A percentile compares a stretch with the other conserved stretches of the same genome.
These are phyloP conservation scores for Globisporangium mamillatum DNA, from an alignment of 352 stramenopile genomes.

Conservation along the genomic window DNA sequence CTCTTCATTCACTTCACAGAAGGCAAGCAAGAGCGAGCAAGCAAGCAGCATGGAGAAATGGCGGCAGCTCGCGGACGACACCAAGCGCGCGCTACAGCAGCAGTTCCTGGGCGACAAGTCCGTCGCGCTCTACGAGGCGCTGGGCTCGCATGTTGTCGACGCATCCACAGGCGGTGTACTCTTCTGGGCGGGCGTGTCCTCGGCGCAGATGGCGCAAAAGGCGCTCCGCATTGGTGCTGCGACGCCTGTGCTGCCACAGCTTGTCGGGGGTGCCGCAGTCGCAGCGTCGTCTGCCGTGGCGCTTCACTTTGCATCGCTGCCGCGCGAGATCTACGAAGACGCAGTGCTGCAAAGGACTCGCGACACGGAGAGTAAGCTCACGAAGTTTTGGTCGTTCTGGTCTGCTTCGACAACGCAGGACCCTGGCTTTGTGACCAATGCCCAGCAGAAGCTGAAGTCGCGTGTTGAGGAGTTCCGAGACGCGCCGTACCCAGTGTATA, in stretches of 20 bases:
- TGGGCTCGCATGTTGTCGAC: slow-evolving; percentile 40
- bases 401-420: neutral
- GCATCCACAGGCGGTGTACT: slow-evolving; percentile 45
- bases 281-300: slow-evolving; percentile 42
- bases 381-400: slow-evolving; percentile 15
- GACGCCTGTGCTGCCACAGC: slow-evolving; percentile 38
- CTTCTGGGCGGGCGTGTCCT: slow-evolving; percentile 45
- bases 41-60: slow-evolving; percentile 14
- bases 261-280: slow-evolving; percentile 40
- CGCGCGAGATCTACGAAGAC: slow-evolving; percentile 39
- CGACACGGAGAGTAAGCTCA: slow-evolving; percentile 7
- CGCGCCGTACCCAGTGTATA: slow-evolving; percentile 60
- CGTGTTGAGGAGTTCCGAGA: slow-evolving; percentile 39
- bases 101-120: slow-evolving; percentile 42
- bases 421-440: neutral
- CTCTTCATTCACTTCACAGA: neutral
- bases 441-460: slow-evolving; percentile 27
- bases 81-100: slow-evolving; percentile 23
- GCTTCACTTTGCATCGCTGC: slow-evolving; percentile 51
- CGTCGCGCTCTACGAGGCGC: slow-evolving; percentile 36
- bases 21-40: neutral
- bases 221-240: slow-evolving; percentile 40
- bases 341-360: slow-evolving; percentile 20
- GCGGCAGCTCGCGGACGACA: slow-evolving; percentile 14
- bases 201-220: slow-evolving; percentile 48